A percentile compares a stretch with the other conserved stretches of the same genome.
Conservation (phyloP, 768 basidiomycete species). For the Exidia glandulosa region DNA sequence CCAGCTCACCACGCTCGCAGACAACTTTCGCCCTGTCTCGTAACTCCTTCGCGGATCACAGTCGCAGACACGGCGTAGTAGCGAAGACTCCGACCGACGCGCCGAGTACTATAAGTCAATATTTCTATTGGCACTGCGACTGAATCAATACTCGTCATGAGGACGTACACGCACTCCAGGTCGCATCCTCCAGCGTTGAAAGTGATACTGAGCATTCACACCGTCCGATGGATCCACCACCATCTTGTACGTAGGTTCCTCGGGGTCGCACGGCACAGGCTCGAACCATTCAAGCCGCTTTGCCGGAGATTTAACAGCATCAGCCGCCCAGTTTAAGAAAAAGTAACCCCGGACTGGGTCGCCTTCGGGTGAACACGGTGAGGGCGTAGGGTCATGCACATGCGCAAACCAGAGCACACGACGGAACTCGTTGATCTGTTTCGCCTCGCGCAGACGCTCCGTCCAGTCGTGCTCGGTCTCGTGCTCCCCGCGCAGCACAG, state of each 20-base stretch:
- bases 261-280: background rate
- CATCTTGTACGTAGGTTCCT: background rate
- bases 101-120: too few relatives aligned
- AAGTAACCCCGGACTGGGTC: background rate
- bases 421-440: background rate
- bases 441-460: background rate
- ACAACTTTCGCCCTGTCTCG: too few relatives aligned
- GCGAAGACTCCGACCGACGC: too few relatives aligned
- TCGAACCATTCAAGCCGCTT: background rate
- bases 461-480: background rate
- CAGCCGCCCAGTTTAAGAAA: background rate
- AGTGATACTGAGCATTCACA: background rate
- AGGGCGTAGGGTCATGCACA: background rate
- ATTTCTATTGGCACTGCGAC: too few relatives aligned
- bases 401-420: background rate
- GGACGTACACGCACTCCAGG: background rate
- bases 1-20: too few relatives aligned
- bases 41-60: too few relatives aligned
- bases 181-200: background rate
- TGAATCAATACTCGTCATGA: background rate
- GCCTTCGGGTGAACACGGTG: too few relatives aligned
- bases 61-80: too few relatives aligned
- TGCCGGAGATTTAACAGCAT: background rate
- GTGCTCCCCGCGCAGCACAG: background rate
- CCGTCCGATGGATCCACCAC: background rate